Base-by-base conservation (phyloP, 2,329 filamentous ascomycete genomes). In the Plectosphaerella sp. region DNA sequence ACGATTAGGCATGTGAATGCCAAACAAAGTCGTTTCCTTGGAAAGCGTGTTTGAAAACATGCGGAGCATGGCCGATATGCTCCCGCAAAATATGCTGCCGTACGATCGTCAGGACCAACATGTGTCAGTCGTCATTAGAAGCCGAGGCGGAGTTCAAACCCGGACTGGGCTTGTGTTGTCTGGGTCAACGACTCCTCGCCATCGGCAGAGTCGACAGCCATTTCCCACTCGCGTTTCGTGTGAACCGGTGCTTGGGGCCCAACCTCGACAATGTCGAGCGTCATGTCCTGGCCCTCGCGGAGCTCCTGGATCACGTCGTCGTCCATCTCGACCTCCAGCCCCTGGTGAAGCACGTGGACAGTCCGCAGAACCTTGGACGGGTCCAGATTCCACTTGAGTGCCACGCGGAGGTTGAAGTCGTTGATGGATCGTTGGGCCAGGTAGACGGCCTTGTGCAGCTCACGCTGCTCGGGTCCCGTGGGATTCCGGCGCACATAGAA, bases 211-310 rank as follows among this genome's bases (percentile, higher is more conserved):
- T 85, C 82, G 25, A 84, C 64, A 3, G 75, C 72, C 80, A 85
- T 84, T 51, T 84, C 81, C 81, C 81, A 85, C 58, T 85, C 82
- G 36, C 74, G 68, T 62, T 84, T 84, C 39, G 73, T 60, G 28
- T 73, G 70, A 5, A 66, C 60, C 9, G 51, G 15, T 10, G 67
- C 53, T 8, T 60, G 59, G 41, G 61, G 58, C 28, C 67, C 61
- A n/a, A 74, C 62, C 59, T 81, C 76, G 16, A 67, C 65, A 42
- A 89, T 76, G 59, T 94, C 86, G 52, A 89, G 78, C 53, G 86
- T 82, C 87, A 97, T 94, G 63, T 96, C 93, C 68, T 97, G 91
- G 33, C 91, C 92, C 71, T 99, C 94, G 2, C 84, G 82, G 49
- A 97, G 76, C 67, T 93, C 88, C 45, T 82, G 81, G 33, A 97